Base-by-base conservation (phyloP, 345 rosid species). In the thale cress (Arabidopsis thaliana) region DNA sequence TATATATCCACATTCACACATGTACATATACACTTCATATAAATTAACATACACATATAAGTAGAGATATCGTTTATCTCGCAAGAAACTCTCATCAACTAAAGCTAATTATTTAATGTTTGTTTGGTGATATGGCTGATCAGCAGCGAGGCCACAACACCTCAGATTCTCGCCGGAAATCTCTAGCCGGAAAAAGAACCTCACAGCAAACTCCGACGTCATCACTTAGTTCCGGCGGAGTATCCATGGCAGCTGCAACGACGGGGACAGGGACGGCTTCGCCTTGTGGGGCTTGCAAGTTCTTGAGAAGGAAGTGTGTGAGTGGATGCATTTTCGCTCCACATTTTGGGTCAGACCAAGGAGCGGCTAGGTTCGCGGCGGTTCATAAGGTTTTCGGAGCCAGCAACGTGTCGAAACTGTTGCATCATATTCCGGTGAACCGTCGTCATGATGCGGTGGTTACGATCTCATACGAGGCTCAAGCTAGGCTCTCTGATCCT, bases 301-400 rank as follows among this genome's bases (percentile, higher is more conserved):
- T 94, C 86, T 80, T 94, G 78, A 87, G 98, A 83, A 86, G 98
- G 81, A 94, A 90, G 77, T 94, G 98, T 76, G 75, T 86, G n/a
- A 85, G 67, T 58, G 97, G 98, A 44, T 94, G 98, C 85, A 91
- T 94, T 5, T 94, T 94, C 20, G 97, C 97, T 48, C 98, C 98
- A 28, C 84, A 94, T 79, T 94, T 94, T 7, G 87, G 95, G 14
- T 81, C 97, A 0, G 98, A 94, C 81, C 98, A 94, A 72, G 98
- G 97, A 0, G 94, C 97, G 0, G 98, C 98, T 48, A 81, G 89
- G 85, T 94, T 94, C 42, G 98, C 97, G 0, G 98, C 97, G 0
- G 98, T 94, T 8, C 98, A 94, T 82, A 94, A 91, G 83, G 94
- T 94, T 2, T 94, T 94, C 40, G 98, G 98, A 23, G 98, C 98